Conservation (phyloP, 164 flowering plant species). For the Buxus sempervirens region DNA sequence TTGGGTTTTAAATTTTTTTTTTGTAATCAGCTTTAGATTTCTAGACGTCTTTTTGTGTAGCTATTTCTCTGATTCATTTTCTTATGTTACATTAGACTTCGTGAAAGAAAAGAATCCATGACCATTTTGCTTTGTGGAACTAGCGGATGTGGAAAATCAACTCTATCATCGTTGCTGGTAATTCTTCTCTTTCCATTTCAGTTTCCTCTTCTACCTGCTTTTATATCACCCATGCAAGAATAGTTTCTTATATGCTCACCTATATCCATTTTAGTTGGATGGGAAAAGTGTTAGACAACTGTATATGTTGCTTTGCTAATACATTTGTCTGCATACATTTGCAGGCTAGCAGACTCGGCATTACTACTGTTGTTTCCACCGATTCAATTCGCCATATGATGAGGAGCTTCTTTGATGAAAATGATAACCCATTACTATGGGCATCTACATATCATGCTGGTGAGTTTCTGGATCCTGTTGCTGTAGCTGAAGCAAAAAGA, state of each 20-base stretch:
- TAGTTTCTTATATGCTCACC: not conserved
- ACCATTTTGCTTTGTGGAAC: conserved; percentile 82
- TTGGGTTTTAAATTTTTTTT: not conserved
- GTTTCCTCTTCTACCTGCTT: not conserved
- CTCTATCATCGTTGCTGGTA: conserved; percentile 84
- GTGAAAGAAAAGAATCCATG: conserved; percentile 81
- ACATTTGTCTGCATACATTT: not conserved
- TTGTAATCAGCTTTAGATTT: not conserved
- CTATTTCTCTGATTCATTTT: conserved; percentile 9
- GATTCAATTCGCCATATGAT: conserved; percentile 91
- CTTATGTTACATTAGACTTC: conserved; percentile 33
- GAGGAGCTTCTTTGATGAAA: conserved; percentile 78
- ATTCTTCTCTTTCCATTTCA: not conserved
- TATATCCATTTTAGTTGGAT: not conserved
- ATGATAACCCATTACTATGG: conserved; percentile 74
- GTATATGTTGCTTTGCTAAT: not conserved
- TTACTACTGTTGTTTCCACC: conserved; percentile 76
- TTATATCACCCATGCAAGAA: not conserved
- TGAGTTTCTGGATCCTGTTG: conserved; percentile 64
- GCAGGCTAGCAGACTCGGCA: conserved; percentile 80
- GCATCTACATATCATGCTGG: conserved; percentile 90
- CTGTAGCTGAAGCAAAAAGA: conserved; percentile 75
- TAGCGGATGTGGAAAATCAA: conserved; percentile 91
- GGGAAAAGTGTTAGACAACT: not conserved
- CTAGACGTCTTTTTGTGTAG: not conserved